These are phyloP conservation scores for Tulasnella sp. DNA, from an alignment of 768 basidiomycete genomes.

Conservation along the genomic window DNA sequence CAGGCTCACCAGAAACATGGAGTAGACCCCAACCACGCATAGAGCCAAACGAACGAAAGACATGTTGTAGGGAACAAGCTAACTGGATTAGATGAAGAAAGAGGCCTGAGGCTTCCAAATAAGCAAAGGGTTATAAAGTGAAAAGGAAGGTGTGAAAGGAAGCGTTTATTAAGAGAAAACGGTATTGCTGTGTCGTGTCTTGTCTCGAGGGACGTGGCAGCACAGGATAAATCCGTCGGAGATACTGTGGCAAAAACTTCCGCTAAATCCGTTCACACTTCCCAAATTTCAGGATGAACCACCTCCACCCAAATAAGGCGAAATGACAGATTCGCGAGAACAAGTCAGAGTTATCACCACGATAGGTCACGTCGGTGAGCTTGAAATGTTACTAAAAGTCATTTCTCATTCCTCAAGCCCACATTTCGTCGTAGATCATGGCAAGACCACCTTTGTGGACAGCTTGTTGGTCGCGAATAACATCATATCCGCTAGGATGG, in stretches of 20 bases:
- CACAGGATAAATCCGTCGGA: no score
- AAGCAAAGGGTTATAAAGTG: not conserved
- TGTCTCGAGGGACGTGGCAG: no score
- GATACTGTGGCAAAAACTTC: no score
- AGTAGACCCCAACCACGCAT: slow-evolving; percentile 81
- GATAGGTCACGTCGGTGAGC: slow-evolving; percentile 57
- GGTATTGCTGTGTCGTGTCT: not conserved
- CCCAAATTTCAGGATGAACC: no score
- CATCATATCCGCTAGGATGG: slow-evolving; percentile 89
- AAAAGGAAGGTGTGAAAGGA: slow-evolving; percentile 1
- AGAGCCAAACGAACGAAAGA: slow-evolving; percentile 34
- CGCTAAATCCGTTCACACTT: no score
- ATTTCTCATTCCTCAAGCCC: not conserved
- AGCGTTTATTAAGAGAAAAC: not conserved
- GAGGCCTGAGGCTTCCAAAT: no score
- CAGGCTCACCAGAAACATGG: slow-evolving; percentile 69
- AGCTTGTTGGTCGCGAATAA: slow-evolving; percentile 91
- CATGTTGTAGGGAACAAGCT: slow-evolving; percentile 7
- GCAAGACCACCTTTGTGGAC: slow-evolving; percentile 93
- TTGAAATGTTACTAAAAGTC: not conserved
- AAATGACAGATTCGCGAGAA: slow-evolving; percentile 10
- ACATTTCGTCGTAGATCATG: slow-evolving; percentile 48
- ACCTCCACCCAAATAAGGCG: no score
- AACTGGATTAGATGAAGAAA: not conserved
- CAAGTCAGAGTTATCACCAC: slow-evolving; percentile 43